These are phyloP conservation scores for Rhodamnia argentea DNA, from an alignment of 345 rosid species.

Conservation along the genomic window DNA sequence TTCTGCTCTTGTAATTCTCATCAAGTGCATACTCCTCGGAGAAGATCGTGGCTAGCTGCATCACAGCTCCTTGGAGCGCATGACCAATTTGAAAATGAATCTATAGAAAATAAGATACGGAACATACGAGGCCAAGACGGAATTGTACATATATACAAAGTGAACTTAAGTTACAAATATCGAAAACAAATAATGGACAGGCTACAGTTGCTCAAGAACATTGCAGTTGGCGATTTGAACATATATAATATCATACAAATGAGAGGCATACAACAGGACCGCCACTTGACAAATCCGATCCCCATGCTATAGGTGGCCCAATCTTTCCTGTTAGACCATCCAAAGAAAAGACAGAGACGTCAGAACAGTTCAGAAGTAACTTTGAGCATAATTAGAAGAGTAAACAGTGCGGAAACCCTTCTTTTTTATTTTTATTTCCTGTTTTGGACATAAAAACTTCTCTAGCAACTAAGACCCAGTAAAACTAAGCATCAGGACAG, in stretches of 20 bases:
- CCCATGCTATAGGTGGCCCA: slow-evolving; percentile 53
- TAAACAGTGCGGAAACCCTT: background rate
- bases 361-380: background rate
- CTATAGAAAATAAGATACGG: background rate
- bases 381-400: background rate
- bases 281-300: background rate
- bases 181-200: background rate
- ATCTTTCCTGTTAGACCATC: slow-evolving; percentile 51
- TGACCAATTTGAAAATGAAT: background rate
- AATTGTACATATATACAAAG: slow-evolving; percentile 2
- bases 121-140: background rate
- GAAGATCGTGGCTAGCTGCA: background rate
- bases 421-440: background rate
- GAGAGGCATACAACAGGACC: background rate
- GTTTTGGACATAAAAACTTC: background rate
- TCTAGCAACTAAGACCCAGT: background rate
- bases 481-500: background rate
- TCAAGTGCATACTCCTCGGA: background rate
- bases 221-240: background rate
- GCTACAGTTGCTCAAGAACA: background rate
- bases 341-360: slow-evolving; percentile 3
- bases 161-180: background rate
- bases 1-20: background rate
- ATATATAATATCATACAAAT: background rate
- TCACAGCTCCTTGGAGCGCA: background rate